Conservation (phyloP, 164 flowering plant species). For the Stephania japonica region DNA sequence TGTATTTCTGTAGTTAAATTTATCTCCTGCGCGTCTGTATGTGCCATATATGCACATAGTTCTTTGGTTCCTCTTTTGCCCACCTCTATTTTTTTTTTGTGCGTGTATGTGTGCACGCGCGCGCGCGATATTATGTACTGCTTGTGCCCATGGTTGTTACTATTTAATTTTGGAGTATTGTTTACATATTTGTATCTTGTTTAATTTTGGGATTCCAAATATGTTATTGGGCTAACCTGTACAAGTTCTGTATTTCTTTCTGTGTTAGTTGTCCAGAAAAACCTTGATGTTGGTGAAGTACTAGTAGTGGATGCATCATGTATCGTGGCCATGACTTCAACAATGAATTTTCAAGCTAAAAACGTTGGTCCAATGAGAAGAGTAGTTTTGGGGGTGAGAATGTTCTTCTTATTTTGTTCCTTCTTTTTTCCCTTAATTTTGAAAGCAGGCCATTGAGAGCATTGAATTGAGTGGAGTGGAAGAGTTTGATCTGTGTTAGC, state of each 20-base stretch:
- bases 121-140: background rate
- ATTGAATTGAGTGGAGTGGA: background rate
- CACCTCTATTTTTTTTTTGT: background rate
- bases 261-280: slow-evolving; percentile 82
- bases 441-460: no score
- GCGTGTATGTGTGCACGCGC: background rate
- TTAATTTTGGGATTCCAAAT: background rate
- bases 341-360: slow-evolving; percentile 65
- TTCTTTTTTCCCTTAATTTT: background rate
- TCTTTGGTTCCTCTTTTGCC: background rate
- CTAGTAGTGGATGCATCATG: slow-evolving; percentile 71
- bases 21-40: no score
- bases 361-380: slow-evolving; percentile 70
- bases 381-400: slow-evolving; percentile 82
- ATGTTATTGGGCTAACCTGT: slow-evolving; percentile 12
- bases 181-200: background rate
- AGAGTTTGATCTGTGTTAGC: background rate
- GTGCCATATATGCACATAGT: background rate
- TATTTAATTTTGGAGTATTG: background rate
- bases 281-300: slow-evolving; percentile 87
- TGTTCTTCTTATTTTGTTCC: background rate
- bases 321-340: slow-evolving; percentile 67
- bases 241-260: slow-evolving; percentile 10
- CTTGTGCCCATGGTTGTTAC: background rate
- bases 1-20: no score